Evolutionary conservation across 1,284 basidiomycete genomes (phyloP).

Genomic region (Sphaerobolus stellatus): DNA sequence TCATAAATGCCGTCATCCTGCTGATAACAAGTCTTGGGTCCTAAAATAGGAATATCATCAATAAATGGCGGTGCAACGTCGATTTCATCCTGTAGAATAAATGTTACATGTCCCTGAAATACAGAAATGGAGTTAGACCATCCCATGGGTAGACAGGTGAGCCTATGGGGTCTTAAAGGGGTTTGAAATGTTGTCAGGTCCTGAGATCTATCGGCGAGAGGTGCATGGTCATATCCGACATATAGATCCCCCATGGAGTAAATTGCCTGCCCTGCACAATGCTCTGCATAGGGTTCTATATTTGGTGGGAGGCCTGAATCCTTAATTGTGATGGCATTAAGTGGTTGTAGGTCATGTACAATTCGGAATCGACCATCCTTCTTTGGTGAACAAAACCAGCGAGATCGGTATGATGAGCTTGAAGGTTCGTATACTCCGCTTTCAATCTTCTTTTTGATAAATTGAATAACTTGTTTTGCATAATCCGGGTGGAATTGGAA

Average conservation of each 20-base stretch:
- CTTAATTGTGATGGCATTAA: slow-evolving; percentile 18
- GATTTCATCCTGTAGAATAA: slow-evolving; percentile 30
- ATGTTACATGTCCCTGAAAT: slow-evolving; percentile 18
- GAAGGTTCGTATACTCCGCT: slow-evolving; percentile 32
- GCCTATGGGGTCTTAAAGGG: slow-evolving; percentile 3
- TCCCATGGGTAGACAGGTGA: slow-evolving; percentile 24
- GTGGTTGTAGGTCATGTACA: not conserved
- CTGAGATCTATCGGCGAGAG: slow-evolving; percentile 18
- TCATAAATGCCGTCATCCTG: slow-evolving; percentile 21
- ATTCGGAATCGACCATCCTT: slow-evolving; percentile 8
- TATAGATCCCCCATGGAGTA: slow-evolving; percentile 32
- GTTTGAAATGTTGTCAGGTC: slow-evolving; percentile 27
- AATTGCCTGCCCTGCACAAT: slow-evolving; percentile 32
- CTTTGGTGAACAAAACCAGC: slow-evolving; percentile 44
- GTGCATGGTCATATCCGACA: slow-evolving; percentile 26
- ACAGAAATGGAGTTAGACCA: slow-evolving; percentile 27
- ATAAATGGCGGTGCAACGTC: slow-evolving; percentile 34
- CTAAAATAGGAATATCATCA: slow-evolving; percentile 24
- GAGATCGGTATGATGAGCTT: slow-evolving; percentile 34
- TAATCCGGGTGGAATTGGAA: slow-evolving; percentile 40
- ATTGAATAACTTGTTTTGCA: slow-evolving; percentile 32
- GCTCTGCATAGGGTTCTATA: slow-evolving; percentile 30
- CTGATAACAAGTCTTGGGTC: slow-evolving; percentile 15
- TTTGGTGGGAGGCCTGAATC: slow-evolving; percentile 25
- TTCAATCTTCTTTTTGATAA: slow-evolving; percentile 29